phyloP scores from a whole-genome alignment of 202 grass and related monocot species.

The Schoenoplectus triqueter region DNA sequence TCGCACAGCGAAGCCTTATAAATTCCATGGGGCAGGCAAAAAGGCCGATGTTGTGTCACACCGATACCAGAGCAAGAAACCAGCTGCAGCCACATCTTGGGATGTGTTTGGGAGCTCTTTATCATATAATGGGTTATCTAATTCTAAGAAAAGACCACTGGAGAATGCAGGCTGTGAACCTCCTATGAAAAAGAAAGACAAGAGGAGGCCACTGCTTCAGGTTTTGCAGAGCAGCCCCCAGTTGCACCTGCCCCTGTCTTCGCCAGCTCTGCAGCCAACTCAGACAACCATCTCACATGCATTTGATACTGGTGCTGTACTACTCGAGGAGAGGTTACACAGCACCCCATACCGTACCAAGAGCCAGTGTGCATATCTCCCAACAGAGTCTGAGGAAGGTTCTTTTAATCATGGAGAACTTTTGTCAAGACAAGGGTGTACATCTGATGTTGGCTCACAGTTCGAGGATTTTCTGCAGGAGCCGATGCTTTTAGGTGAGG shows the following conservation, averaged over 20 bases:
- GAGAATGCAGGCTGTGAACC: conserved; percentile 64
- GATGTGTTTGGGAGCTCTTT: conserved; percentile 23
- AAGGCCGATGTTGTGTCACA: conserved; percentile 37
- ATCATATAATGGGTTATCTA: conserved; percentile 13
- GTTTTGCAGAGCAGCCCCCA: conserved; percentile 67
- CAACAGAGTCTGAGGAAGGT: conserved; percentile 73
- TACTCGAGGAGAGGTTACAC: conserved; percentile 42
- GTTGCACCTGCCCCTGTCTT: conserved; percentile 40
- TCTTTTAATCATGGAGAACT: conserved; percentile 57
- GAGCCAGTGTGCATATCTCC: conserved; percentile 62
- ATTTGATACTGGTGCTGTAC: conserved; percentile 49
- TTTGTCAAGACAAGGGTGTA: conserved; percentile 50
- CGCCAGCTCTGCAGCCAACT: conserved; percentile 33
- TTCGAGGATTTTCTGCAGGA: conserved; percentile 64
- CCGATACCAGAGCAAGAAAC: conserved; percentile 68
- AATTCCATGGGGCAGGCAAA: conserved; percentile 21
- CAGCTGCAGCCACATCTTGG: background rate
- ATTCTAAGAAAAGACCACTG: conserved; percentile 54
- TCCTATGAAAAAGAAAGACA: conserved; percentile 66
- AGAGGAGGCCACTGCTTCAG: conserved; percentile 53
- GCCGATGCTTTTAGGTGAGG: conserved; percentile 61
- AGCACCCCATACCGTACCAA: conserved; percentile 50
- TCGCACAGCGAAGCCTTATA: conserved; percentile 55
- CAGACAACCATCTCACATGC: conserved; percentile 37
- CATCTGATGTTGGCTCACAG: conserved; percentile 55